A percentile compares a stretch with the other conserved stretches of the same genome.
These are phyloP conservation scores for Xanthoconium separans DNA, from an alignment of 1,284 basidiomycete species.

Conservation along the genomic window DNA sequence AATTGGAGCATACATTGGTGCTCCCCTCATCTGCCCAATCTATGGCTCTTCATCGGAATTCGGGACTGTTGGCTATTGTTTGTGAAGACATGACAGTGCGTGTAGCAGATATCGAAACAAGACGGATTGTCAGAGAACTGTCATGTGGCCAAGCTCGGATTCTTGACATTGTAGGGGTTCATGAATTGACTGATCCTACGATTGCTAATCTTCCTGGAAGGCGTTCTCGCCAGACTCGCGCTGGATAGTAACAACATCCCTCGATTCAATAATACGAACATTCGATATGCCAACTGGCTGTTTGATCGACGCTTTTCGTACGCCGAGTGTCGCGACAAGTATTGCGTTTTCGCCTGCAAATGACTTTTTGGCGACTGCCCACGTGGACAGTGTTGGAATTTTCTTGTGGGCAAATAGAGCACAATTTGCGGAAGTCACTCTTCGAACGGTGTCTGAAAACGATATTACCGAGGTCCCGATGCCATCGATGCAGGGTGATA, in stretches of 20 bases:
- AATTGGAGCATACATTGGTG: conserved; percentile 65
- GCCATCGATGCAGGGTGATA: conserved; percentile 83
- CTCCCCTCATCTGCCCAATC: conserved; percentile 72
- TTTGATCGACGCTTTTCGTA: conserved; percentile 91
- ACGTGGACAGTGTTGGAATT: conserved; percentile 92
- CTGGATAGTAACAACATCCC: conserved; percentile 87
- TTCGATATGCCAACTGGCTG: conserved; percentile 94
- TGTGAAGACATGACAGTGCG: conserved; percentile 88
- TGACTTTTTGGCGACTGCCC: conserved; percentile 94
- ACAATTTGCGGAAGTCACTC: conserved; percentile 85
- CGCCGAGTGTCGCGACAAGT: conserved; percentile 87
- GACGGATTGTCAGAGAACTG: conserved; percentile 84
- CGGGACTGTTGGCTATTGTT: conserved; percentile 78
- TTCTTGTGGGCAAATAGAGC: conserved; percentile 97
- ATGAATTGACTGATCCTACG: not conserved
- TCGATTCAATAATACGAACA: conserved; percentile 92
- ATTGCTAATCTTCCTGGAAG: conserved; percentile 39
- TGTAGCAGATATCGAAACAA: conserved; percentile 90
- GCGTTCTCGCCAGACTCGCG: conserved; percentile 92
- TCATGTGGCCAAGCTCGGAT: conserved; percentile 69
- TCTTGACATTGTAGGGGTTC: conserved; percentile 71
- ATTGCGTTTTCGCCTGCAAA: conserved; percentile 92
- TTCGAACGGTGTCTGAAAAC: conserved; percentile 78
- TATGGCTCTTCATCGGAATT: conserved; percentile 81
- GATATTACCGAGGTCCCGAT: conserved; percentile 70